These are phyloP conservation scores for Salix koriyanagi DNA, from an alignment of 345 rosid species.

Conservation along the genomic window DNA sequence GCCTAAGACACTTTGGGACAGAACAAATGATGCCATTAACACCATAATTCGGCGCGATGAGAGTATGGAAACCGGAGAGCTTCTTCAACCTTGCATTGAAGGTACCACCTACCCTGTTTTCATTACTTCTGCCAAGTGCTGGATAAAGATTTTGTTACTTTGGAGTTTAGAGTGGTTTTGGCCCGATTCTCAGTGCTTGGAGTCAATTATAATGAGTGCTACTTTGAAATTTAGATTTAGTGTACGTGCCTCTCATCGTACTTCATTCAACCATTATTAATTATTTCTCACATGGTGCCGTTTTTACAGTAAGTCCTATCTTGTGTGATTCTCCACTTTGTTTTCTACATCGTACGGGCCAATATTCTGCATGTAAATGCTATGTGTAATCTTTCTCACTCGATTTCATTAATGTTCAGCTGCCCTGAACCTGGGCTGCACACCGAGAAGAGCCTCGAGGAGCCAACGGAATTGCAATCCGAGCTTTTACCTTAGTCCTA, in stretches of 20 bases:
- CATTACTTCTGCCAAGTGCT: background rate
- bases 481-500: conserved; percentile 42
- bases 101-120: conserved; percentile 32
- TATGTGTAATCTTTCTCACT: conserved; percentile 5
- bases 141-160: background rate
- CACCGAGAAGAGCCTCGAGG: conserved; percentile 51
- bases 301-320: background rate
- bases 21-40: conserved; percentile 62
- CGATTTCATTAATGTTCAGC: conserved; percentile 35
- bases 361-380: background rate
- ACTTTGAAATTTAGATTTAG: background rate
- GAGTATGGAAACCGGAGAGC: conserved; percentile 53
- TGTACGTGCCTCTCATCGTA: background rate
- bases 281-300: background rate
- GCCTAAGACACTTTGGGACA: conserved; percentile 48
- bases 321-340: background rate
- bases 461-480: conserved; percentile 50
- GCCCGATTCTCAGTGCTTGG: background rate
- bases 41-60: conserved; percentile 59
- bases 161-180: background rate
- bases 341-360: background rate
- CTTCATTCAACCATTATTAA: background rate
- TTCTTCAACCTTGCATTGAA: conserved; percentile 73
- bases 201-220: background rate
- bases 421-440: conserved; percentile 70